Percentiles rank a stretch among this genome's conserved stretches.
These are phyloP conservation scores for Syncephalis plumigaleata DNA, from an alignment of 371 early-diverging fungal species.

Conservation along the genomic window DNA sequence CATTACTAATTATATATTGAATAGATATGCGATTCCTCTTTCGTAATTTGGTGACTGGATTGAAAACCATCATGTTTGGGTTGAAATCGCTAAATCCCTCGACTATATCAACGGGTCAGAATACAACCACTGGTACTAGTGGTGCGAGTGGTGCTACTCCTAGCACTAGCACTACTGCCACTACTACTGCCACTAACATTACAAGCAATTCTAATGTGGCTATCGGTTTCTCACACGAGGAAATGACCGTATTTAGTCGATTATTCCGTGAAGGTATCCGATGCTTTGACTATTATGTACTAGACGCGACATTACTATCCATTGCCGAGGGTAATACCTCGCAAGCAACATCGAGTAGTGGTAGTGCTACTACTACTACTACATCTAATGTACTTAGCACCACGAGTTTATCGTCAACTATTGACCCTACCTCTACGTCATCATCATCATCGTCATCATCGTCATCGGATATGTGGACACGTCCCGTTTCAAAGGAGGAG, in stretches of 20 bases:
- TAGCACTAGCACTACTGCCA: constrained; percentile 2
- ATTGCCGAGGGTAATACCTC: too few relatives aligned
- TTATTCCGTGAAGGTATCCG: constrained; percentile 72
- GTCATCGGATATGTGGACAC: constrained; percentile 11
- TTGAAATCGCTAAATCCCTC: constrained; percentile 56
- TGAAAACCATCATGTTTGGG: constrained; percentile 63
- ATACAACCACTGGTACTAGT: background rate
- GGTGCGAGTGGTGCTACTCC: constrained; percentile 5
- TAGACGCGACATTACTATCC: constrained; percentile 18
- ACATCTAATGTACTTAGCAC: background rate
- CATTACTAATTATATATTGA: background rate
- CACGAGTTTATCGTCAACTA: too few relatives aligned
- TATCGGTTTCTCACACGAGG: constrained; percentile 48
- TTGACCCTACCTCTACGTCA: too few relatives aligned
- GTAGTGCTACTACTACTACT: constrained; percentile 8
- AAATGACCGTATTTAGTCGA: constrained; percentile 39
- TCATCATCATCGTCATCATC: too few relatives aligned
- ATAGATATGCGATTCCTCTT: constrained; percentile 58
- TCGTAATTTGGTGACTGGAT: constrained; percentile 66
- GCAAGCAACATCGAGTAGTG: background rate
- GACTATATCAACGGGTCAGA: constrained; percentile 19
- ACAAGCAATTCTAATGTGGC: constrained; percentile 19
- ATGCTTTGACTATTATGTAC: constrained; percentile 73
- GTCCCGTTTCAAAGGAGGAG: constrained; percentile 47
- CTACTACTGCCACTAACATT: constrained; percentile 1